A percentile compares a stretch with the other conserved stretches of the same genome.
Conservation (phyloP, 192 early-diverging fungal genomes). For the Coemansia erecta region DNA sequence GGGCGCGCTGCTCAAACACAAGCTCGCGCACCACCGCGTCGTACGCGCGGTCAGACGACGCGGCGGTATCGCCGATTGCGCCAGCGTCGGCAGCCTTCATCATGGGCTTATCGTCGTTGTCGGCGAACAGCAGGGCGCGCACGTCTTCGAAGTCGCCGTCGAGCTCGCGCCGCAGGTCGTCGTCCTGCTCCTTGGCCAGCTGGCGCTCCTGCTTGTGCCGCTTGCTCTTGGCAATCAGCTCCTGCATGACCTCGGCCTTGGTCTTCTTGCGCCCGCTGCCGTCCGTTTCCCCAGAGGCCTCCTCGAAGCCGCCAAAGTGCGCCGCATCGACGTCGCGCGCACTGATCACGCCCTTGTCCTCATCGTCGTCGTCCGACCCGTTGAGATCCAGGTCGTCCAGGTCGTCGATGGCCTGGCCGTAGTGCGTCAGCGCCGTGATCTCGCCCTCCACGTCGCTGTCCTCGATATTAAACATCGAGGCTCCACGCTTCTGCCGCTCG, state of each 20-base stretch:
- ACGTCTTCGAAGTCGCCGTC: slow-evolving; percentile 88
- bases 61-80: slow-evolving; percentile 2
- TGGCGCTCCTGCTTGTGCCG: slow-evolving; percentile 92
- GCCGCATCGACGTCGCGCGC: slow-evolving; percentile 62
- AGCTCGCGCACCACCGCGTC: slow-evolving; percentile 82
- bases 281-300: slow-evolving; percentile 13
- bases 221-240: slow-evolving; percentile 97
- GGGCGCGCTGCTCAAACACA: slow-evolving; percentile 77
- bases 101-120: slow-evolving; percentile 26
- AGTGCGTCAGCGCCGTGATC: slow-evolving; percentile 81
- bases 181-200: slow-evolving; percentile 81
- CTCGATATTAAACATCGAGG: slow-evolving; percentile 79
- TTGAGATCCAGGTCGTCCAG: slow-evolving; percentile 77
- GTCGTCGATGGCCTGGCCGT: slow-evolving; percentile 83
- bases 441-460: slow-evolving; percentile 58
- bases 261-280: slow-evolving; percentile 61
- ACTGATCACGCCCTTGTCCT: slow-evolving; percentile 61
- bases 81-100: slow-evolving; percentile 13
- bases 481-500: slow-evolving; percentile 65
- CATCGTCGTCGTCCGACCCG: slow-evolving; percentile 59
- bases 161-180: slow-evolving; percentile 74
- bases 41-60: slow-evolving; percentile 67
- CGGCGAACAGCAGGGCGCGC: slow-evolving; percentile 64
- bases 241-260: slow-evolving; percentile 95
- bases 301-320: slow-evolving; percentile 91